Evolutionary conservation across 2,329 filamentous ascomycete genomes (phyloP).

Genomic region (Onygenales sp.): DNA sequence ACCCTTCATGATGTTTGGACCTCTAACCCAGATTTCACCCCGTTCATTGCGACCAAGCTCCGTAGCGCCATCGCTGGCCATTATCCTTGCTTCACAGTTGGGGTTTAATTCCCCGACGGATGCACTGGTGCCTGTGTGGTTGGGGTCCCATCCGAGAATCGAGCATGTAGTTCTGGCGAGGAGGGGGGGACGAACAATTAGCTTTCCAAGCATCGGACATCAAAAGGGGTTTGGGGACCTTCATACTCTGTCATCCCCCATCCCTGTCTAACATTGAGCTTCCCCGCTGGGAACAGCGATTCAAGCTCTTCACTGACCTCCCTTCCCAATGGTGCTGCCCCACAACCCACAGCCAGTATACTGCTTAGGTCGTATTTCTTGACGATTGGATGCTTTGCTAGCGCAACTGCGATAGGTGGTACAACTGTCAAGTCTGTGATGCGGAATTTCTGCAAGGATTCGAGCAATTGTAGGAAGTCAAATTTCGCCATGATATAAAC

Average conservation of each 20-base stretch:
- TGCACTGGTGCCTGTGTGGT: conserved; percentile 31
- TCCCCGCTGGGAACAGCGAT: conserved; percentile 42
- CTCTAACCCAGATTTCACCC: conserved; percentile 66
- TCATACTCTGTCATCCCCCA: conserved; percentile 79
- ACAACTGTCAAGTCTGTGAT: conserved; percentile 60
- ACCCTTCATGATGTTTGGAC: conserved; percentile 62
- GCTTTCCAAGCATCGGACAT: neutral
- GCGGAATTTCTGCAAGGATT: conserved; percentile 55
- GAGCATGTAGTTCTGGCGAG: conserved; percentile 53
- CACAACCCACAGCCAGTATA: conserved; percentile 50
- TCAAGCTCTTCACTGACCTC: conserved; percentile 52
- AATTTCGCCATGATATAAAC: conserved; percentile 74
- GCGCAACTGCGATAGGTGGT: conserved; percentile 63
- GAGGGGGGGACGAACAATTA: neutral
- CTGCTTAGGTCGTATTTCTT: conserved; percentile 60
- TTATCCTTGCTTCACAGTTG: conserved; percentile 60
- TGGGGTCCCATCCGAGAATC: conserved; percentile 54
- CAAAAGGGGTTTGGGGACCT: neutral
- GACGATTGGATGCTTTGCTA: conserved; percentile 61
- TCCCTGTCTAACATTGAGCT: conserved; percentile 55
- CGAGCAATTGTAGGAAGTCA: conserved; percentile 63
- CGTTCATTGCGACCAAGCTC: conserved; percentile 45
- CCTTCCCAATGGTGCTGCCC: conserved; percentile 59
- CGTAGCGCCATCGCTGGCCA: conserved; percentile 39
- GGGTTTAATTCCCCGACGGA: conserved; percentile 60